These are phyloP conservation scores for Termitomyces sp. DNA, from an alignment of 768 basidiomycete genomes.

Conservation along the genomic window DNA sequence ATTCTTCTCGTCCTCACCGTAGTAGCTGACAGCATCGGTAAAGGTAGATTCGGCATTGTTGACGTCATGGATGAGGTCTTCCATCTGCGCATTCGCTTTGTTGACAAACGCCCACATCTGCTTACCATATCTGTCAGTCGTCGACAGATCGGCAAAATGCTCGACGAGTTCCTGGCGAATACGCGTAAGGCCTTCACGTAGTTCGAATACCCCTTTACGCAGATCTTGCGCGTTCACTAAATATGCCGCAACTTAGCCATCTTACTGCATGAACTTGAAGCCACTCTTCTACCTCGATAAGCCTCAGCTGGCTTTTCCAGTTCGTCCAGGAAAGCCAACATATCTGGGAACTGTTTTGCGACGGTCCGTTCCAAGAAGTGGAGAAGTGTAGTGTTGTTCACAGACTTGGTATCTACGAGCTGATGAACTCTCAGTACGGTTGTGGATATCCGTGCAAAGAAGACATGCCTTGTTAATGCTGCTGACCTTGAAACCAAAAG, in stretches of 20 bases:
- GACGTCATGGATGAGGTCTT: constrained; percentile 83
- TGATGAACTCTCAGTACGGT: constrained; percentile 22
- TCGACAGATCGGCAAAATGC: constrained; percentile 69
- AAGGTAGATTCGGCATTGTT: constrained; percentile 82
- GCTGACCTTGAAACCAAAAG: constrained; percentile 94
- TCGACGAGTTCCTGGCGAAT: constrained; percentile 79
- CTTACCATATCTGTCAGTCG: constrained; percentile 73
- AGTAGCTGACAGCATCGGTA: constrained; percentile 82
- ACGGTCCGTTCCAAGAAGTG: constrained; percentile 93
- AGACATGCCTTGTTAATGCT: constrained; percentile 86
- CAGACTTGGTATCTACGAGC: constrained; percentile 97
- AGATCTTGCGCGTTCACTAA: constrained; percentile 85
- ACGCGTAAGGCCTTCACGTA: constrained; percentile 70
- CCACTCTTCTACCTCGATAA: constrained; percentile 68
- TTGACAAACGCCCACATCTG: constrained; percentile 92
- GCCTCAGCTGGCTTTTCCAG: constrained; percentile 87
- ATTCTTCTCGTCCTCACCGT: constrained; percentile 88
- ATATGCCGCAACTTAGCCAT: constrained; percentile 10
- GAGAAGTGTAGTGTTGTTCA: constrained; percentile 88
- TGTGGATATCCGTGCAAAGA: not conserved
- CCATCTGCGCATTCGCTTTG: constrained; percentile 68
- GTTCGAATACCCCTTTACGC: constrained; percentile 65
- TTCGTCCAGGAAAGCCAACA: constrained; percentile 87
- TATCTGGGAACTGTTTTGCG: constrained; percentile 78
- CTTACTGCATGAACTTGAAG: not conserved